These are phyloP conservation scores for Penstemon eatonii DNA, from an alignment of 257 asterid species.

Conservation along the genomic window DNA sequence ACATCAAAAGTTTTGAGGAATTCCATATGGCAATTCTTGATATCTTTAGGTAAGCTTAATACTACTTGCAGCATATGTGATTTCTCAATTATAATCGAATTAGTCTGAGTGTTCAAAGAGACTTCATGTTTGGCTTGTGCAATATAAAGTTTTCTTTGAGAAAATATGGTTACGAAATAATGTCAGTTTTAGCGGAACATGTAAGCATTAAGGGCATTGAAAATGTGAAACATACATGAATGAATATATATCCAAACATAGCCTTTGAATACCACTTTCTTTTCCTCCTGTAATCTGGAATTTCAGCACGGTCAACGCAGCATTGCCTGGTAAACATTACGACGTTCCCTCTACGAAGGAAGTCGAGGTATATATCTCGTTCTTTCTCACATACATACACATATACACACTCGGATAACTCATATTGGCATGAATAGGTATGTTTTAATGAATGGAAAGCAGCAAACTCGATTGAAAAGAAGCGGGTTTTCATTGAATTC, in stretches of 20 bases:
- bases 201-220: too few species aligned
- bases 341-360: conserved; percentile 56
- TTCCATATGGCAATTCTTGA: conserved; percentile 77
- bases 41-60: conserved; percentile 51
- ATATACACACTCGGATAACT: conserved; percentile 20
- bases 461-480: conserved; percentile 42
- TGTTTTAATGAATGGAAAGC: conserved; percentile 48
- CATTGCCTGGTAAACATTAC: conserved; percentile 89
- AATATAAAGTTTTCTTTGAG: too few species aligned
- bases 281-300: background rate
- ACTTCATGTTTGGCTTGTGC: background rate
- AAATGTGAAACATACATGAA: too few species aligned
- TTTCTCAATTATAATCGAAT: background rate
- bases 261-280: background rate
- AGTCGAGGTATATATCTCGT: conserved; percentile 55
- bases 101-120: too few species aligned
- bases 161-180: too few species aligned
- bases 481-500: conserved; percentile 49
- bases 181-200: too few species aligned
- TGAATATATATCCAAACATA: too few species aligned
- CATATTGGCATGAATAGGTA: conserved; percentile 31
- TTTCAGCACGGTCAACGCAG: conserved; percentile 66
- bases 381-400: conserved; percentile 12
- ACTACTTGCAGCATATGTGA: background rate
- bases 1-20: conserved; percentile 43